A percentile compares a stretch with the other conserved stretches of the same genome.
Evolutionary conservation across 805 yeast genomes (phyloP).

Genomic region (Candida morakotiae): DNA sequence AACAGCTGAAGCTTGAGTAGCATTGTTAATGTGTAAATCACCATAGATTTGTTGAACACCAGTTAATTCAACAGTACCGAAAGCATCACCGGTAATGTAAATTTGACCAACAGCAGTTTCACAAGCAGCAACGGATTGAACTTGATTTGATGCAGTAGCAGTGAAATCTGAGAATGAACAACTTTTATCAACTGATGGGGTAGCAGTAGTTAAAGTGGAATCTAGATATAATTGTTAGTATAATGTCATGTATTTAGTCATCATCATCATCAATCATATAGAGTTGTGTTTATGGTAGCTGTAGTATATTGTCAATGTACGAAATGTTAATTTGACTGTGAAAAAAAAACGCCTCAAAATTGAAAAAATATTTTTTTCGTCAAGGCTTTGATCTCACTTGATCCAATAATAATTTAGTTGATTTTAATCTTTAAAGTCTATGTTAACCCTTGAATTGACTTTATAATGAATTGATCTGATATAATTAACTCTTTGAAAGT

Average conservation of each 20-base stretch:
- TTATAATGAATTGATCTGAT: no score
- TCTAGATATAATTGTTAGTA: slow-evolving; percentile 21
- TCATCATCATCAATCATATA: no score
- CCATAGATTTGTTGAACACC: slow-evolving; percentile 79
- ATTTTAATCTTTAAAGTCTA: not conserved
- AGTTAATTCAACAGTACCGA: slow-evolving; percentile 63
- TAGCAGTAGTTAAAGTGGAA: slow-evolving; percentile 46
- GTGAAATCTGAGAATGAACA: slow-evolving; percentile 66
- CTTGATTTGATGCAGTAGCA: slow-evolving; percentile 75
- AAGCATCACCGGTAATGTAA: slow-evolving; percentile 54
- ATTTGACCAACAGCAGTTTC: slow-evolving; percentile 77
- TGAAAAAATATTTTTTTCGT: not conserved
- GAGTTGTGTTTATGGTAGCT: no score
- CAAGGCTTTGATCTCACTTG: slow-evolving; percentile 1
- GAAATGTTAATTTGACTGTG: no score
- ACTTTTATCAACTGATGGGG: slow-evolving; percentile 54
- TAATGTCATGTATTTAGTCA: no score
- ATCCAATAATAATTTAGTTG: not conserved
- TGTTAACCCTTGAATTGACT: no score
- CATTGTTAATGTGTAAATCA: slow-evolving; percentile 61
- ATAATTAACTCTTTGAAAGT: no score
- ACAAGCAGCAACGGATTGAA: slow-evolving; percentile 73
- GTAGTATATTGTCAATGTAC: no score
- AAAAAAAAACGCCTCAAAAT: no score
- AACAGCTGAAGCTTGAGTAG: slow-evolving; percentile 58